These are phyloP conservation scores for Jackrogersella minutella DNA, from an alignment of 495 filamentous ascomycete genomes.

Conservation along the genomic window DNA sequence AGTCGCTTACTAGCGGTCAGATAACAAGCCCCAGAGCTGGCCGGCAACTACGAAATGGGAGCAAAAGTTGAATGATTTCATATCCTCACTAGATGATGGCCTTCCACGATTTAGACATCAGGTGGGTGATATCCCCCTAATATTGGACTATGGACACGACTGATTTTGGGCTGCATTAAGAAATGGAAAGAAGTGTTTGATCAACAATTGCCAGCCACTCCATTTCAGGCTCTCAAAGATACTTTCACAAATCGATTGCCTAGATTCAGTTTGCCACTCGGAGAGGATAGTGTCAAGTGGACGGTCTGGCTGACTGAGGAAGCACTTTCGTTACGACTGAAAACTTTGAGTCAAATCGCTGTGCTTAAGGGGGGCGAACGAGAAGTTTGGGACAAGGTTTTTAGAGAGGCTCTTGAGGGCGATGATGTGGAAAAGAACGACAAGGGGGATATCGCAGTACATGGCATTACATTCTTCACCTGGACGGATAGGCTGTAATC, in stretches of 20 bases:
- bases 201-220: slow-evolving; percentile 54
- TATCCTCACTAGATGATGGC: slow-evolving; percentile 58
- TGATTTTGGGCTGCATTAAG: slow-evolving; percentile 32
- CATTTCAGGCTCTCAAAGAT: slow-evolving; percentile 50
- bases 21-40: slow-evolving; percentile 61
- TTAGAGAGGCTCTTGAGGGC: slow-evolving; percentile 53
- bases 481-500: slow-evolving; percentile 61
- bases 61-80: slow-evolving; percentile 59
- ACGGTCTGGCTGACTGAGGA: slow-evolving; percentile 60
- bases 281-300: slow-evolving; percentile 45
- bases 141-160: background rate
- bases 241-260: slow-evolving; percentile 47
- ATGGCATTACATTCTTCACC: slow-evolving; percentile 60
- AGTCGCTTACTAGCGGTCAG: slow-evolving; percentile 32
- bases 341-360: slow-evolving; percentile 68
- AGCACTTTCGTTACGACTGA: slow-evolving; percentile 63
- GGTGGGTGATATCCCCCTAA: slow-evolving; percentile 17
- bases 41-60: slow-evolving; percentile 61
- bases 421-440: slow-evolving; percentile 58
- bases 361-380: slow-evolving; percentile 59
- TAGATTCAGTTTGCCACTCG: slow-evolving; percentile 60
- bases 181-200: slow-evolving; percentile 63
- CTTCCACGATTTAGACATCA: slow-evolving; percentile 62
- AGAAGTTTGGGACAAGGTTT: slow-evolving; percentile 53
- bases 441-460: slow-evolving; percentile 62